Percentiles rank a stretch among this genome's conserved stretches.
Evolutionary conservation across 1,284 basidiomycete species (phyloP).

Genomic region (Rhizopogon hawkerae): DNA sequence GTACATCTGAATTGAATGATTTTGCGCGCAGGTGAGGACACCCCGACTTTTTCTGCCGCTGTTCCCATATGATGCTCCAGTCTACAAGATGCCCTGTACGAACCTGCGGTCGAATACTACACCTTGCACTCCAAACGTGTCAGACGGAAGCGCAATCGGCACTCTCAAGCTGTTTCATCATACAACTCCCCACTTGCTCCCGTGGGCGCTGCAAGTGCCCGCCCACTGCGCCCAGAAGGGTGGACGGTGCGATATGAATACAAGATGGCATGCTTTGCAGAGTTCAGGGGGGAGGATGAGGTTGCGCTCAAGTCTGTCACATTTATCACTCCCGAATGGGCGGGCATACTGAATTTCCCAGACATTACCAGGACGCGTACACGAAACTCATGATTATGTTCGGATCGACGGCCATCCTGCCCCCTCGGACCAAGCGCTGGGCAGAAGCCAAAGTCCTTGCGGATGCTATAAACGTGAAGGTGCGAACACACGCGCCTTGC

Average conservation of each 20-base stretch:
- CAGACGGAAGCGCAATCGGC: slow-evolving; percentile 77
- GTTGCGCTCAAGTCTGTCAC: slow-evolving; percentile 69
- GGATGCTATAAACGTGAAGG: slow-evolving; percentile 85
- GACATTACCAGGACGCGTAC: slow-evolving; percentile 90
- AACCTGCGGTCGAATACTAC: slow-evolving; percentile 88
- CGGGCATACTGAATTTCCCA: slow-evolving; percentile 24
- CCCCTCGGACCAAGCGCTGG: slow-evolving; percentile 94
- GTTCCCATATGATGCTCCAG: slow-evolving; percentile 31
- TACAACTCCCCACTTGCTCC: slow-evolving; percentile 36
- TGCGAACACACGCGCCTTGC: slow-evolving; percentile 23
- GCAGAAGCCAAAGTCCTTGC: slow-evolving; percentile 96
- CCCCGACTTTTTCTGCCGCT: not conserved
- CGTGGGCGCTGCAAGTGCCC: slow-evolving; percentile 33
- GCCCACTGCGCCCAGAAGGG: slow-evolving; percentile 73
- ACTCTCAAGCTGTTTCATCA: slow-evolving; percentile 44
- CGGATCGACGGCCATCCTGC: slow-evolving; percentile 73
- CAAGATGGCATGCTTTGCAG: slow-evolving; percentile 94
- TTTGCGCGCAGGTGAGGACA: slow-evolving; percentile 65
- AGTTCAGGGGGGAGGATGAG: slow-evolving; percentile 86
- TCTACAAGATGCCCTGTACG: slow-evolving; percentile 81
- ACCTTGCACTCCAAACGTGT: slow-evolving; percentile 86
- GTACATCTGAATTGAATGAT: slow-evolving; percentile 70
- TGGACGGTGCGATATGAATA: slow-evolving; percentile 97
- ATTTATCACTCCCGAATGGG: slow-evolving; percentile 13
- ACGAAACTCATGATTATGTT: slow-evolving; percentile 78